Base-by-base conservation (phyloP, 83 land plant genomes). In the Picea abies region DNA sequence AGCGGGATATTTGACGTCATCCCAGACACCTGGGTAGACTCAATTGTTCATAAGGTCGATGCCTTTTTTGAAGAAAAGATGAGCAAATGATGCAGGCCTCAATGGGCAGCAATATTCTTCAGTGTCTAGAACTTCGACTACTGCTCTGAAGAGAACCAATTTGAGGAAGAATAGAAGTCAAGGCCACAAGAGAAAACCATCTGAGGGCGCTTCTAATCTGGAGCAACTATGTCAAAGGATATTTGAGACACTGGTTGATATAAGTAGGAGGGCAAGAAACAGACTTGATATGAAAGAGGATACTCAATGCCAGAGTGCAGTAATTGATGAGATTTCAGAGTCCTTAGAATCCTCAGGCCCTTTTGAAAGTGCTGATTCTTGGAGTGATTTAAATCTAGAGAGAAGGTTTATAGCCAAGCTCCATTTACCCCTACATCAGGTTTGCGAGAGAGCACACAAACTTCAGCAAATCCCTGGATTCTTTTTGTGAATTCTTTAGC, bases 191-290 rank as follows among this genome's bases (percentile, higher is more conserved):
- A 32, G 66, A 62, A 60, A 83, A 3, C 79, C 14, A 23, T 76
- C 69, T 39, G 84, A 83, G 52, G 84, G 77, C 6, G 80, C 84
- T 9, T 76, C 80, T 44, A 76, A 60, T 44, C 56, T 77, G 52
- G 84, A 83, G 61, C 68, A 83, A n/a, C 72, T 83, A 67, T 67
- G 79, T 58, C 22, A 77, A 49, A 77, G 22, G 79, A 77, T 77
- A 23, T 77, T 52, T 77, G 62, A 56, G 9, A 77, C 22, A 62
- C 62, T 77, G 32, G 79, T 25, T 49, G 63, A 77, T 58, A 52
- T 77, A 58, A 25, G 62, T 26, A 77, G 62, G 79, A 47, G 20
- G 19, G 62, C 61, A 56, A 77, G 52, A n/a, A 7, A 14, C 52
- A 26, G 56, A 23, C 79, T 56, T 77, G 79, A 49, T 17, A 56